Conservation (phyloP, 495 filamentous ascomycete genomes). For the Extremus antarcticus region DNA sequence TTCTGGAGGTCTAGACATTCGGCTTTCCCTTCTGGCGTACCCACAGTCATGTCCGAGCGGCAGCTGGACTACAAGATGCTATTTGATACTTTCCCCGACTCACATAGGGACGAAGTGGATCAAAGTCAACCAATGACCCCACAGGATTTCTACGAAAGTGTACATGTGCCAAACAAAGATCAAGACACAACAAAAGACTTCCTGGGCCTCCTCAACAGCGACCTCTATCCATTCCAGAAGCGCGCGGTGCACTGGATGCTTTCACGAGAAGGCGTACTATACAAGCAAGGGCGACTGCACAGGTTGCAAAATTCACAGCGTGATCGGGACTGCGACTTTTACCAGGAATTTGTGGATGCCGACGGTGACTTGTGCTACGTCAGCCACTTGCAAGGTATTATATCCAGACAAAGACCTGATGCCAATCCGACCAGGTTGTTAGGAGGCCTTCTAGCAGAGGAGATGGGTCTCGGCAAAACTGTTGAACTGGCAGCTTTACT, state of each 20-base stretch:
- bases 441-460: slow-evolving; percentile 73
- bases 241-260: slow-evolving; percentile 63
- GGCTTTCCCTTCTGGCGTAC: slow-evolving; percentile 6
- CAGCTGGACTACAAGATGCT: slow-evolving; percentile 8
- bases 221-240: slow-evolving; percentile 61
- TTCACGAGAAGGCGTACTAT: slow-evolving; percentile 40
- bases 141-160: slow-evolving; percentile 53
- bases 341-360: slow-evolving; percentile 32
- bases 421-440: slow-evolving; percentile 29
- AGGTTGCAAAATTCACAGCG: neutral
- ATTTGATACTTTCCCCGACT: slow-evolving; percentile 2
- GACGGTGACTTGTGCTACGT: slow-evolving; percentile 43
- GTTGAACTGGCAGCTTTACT: slow-evolving; percentile 78
- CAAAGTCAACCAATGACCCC: slow-evolving; percentile 22
- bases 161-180: slow-evolving; percentile 45
- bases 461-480: slow-evolving; percentile 96
- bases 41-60: neutral
- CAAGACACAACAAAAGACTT: slow-evolving; percentile 32
- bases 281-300: slow-evolving; percentile 5
- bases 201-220: slow-evolving; percentile 35
- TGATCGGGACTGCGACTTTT: slow-evolving; percentile 31
- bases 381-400: slow-evolving; percentile 55
- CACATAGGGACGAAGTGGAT: neutral
- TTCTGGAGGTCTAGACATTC: slow-evolving; percentile 12
- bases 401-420: slow-evolving; percentile 39